A percentile compares a stretch with the other conserved stretches of the same genome.
Evolutionary conservation across 2,329 filamentous ascomycete species (phyloP).

Genomic region (Didymellaceae sp.): DNA sequence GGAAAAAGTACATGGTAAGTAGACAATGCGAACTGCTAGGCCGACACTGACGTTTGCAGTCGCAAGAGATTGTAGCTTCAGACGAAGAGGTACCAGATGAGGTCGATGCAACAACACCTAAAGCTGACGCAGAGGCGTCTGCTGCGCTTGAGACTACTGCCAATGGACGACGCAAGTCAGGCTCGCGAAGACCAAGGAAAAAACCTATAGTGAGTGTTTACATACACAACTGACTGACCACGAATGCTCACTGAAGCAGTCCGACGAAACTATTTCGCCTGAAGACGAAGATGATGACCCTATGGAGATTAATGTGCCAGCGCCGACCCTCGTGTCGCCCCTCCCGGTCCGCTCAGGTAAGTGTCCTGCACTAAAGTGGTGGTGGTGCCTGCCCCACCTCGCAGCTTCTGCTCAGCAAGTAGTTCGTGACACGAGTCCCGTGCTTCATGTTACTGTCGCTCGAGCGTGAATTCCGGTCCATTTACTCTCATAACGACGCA

Average conservation of each 20-base stretch:
- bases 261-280: conserved; percentile 38
- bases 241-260: conserved; percentile 24
- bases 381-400: conserved; percentile 1
- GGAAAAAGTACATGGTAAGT: conserved; percentile 40
- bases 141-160: conserved; percentile 18
- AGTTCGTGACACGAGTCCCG: neutral
- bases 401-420: neutral
- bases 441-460: no score
- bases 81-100: conserved; percentile 34
- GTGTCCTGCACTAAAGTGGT: conserved; percentile 19
- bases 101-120: conserved; percentile 14
- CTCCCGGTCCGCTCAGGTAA: conserved; percentile 37
- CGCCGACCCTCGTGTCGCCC: conserved; percentile 24
- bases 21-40: neutral
- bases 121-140: conserved; percentile 18
- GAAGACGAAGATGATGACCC: conserved; percentile 39
- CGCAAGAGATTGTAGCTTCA: conserved; percentile 39
- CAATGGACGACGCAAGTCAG: conserved; percentile 36
- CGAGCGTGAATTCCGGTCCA: no score
- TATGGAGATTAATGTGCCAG: conserved; percentile 26
- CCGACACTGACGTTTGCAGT: conserved; percentile 29
- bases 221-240: conserved; percentile 5
- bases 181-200: conserved; percentile 35
- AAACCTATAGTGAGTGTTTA: conserved; percentile 37
- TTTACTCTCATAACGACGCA: neutral